A percentile compares a stretch with the other conserved stretches of the same genome.
Conservation (phyloP, 176 grass and related monocot genomes). For the Rhynchospora breviuscula region DNA sequence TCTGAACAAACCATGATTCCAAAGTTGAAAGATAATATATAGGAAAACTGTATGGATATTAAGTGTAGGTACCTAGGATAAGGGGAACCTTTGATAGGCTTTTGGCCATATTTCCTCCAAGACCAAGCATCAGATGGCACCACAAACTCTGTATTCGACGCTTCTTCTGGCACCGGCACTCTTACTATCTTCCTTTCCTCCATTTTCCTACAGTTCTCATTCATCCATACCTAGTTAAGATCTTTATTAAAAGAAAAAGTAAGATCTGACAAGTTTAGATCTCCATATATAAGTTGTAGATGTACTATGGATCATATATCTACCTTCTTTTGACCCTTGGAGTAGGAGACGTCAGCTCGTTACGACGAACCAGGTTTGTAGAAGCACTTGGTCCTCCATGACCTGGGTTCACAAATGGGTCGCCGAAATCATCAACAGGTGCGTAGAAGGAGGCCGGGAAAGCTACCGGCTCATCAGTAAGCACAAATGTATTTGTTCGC, state of each 20-base stretch:
- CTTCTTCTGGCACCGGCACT: slow-evolving; percentile 21
- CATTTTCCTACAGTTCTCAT: slow-evolving; percentile 18
- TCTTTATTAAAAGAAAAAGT: background rate
- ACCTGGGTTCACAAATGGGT: background rate
- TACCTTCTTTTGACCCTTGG: slow-evolving; percentile 25
- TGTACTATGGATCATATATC: background rate
- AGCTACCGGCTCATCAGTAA: background rate
- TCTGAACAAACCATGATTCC: background rate
- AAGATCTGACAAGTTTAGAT: background rate
- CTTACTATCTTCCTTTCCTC: slow-evolving; percentile 20
- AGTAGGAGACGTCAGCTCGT: background rate
- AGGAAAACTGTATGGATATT: background rate
- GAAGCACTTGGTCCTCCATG: background rate
- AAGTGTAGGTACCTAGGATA: slow-evolving; percentile 48
- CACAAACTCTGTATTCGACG: slow-evolving; percentile 14
- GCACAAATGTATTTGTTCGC: background rate
- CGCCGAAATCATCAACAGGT: slow-evolving; percentile 16
- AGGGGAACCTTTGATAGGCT: slow-evolving; percentile 77
- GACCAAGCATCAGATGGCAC: slow-evolving; percentile 25
- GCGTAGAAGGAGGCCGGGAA: slow-evolving; percentile 20
- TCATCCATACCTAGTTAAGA: background rate
- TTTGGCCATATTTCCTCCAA: slow-evolving; percentile 56
- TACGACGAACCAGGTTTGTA: background rate
- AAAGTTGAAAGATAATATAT: background rate
- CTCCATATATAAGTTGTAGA: background rate